Base-by-base conservation (phyloP, 148 eudicot species). In the Fallopia convolvulus region DNA sequence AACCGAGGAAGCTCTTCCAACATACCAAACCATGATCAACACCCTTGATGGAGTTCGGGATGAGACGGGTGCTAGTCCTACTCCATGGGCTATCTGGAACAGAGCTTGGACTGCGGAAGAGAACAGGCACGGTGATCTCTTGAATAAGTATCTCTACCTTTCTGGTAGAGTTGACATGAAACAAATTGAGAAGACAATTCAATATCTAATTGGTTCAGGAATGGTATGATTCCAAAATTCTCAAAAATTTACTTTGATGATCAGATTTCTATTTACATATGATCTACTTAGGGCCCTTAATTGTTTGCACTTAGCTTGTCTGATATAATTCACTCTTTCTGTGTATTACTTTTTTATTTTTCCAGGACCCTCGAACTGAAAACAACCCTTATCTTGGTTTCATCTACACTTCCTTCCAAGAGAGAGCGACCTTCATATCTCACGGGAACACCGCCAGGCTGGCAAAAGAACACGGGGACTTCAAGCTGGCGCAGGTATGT, bases 321-420 rank as follows among this genome's bases (percentile, higher is more conserved):
- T 23, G 39, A 61, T 23, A n/a, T 32, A 61, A 11, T 33, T 36
- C 44, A 36, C 46, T 68, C 44, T 68, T 33, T 66, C 41, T 66
- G 41, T 32, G n/a, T 33, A 5, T 66, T 30, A 4, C 11, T 13
- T 33, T 14, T 15, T 11, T 18, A n/a, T 15, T 0, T 74, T 60
- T 72, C 47, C 79, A 85, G 88, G 85, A 85, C 44, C 86, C 86
- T 40, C 50, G 77, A 75, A 81, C 82, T 12, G 88, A 86, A 74
- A 86, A 86, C 75, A 86, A 77, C 61, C 88, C 88, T 2, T 86
- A 86, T 81, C 88, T 86, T 2, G 84, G 86, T 68, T 86, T 76
- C 86, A 86, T 86, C 49, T 86, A 86, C 82, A 86, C 88, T 36
- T 86, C 88, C 72, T 86, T 86, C 83, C 88, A 86, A 81, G 88